Evolutionary conservation across 2,329 filamentous ascomycete species (phyloP).

Genomic region (Cladosporium sp.): DNA sequence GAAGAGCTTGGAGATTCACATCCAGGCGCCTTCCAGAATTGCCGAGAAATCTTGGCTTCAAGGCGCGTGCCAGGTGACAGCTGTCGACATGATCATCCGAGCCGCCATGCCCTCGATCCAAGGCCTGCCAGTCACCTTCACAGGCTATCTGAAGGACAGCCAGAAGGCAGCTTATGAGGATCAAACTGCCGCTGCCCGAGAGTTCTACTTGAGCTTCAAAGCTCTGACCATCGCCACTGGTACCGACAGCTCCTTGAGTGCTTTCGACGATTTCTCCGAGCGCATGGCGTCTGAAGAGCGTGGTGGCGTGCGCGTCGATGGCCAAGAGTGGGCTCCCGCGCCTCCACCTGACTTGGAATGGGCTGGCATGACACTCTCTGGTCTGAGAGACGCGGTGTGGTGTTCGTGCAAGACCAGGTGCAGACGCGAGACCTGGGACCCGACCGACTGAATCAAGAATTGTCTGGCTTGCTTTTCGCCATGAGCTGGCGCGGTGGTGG

Average conservation of each 20-base stretch:
- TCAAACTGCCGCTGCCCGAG: not conserved
- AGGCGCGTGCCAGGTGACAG: constrained; percentile 22
- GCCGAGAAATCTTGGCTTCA: constrained; percentile 1
- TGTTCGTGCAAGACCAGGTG: not conserved
- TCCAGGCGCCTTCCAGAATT: constrained; percentile 10
- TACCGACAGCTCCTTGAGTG: not conserved
- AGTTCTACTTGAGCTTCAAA: not conserved
- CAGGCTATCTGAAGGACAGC: constrained; percentile 21
- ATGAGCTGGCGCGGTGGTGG: no score
- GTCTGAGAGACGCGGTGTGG: not conserved
- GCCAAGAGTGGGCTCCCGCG: not conserved
- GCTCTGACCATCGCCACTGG: not conserved
- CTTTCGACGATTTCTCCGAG: not conserved
- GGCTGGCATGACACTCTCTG: not conserved
- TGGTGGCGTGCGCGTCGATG: not conserved
- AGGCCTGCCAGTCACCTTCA: constrained; percentile 22
- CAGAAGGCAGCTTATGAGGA: constrained; percentile 23
- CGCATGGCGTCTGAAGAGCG: not conserved
- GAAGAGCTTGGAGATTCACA: constrained; percentile 16
- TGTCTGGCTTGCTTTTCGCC: no score
- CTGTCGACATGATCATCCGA: constrained; percentile 21
- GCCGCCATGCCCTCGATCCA: constrained; percentile 21
- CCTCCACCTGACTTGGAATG: not conserved
- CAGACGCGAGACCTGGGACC: not conserved
- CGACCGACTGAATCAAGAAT: not conserved